Conservation (phyloP, 2,329 filamentous ascomycete species). For the Monilinia aucupariae region DNA sequence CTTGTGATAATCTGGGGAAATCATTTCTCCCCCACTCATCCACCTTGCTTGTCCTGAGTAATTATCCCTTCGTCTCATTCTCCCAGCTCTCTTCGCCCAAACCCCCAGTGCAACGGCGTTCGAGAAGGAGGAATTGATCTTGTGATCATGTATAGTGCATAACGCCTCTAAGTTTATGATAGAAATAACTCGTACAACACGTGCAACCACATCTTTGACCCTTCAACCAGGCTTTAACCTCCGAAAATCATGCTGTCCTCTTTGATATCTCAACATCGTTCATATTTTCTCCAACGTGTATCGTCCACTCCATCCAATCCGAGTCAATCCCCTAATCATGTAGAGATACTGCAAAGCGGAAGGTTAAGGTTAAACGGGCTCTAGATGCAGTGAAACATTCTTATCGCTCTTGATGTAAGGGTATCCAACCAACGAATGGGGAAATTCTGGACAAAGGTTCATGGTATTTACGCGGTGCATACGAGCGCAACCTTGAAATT, state of each 20-base stretch:
- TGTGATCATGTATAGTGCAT: not conserved
- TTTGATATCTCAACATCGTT: not conserved
- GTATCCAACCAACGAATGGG: not conserved
- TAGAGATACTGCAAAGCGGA: not conserved
- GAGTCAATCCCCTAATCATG: not conserved
- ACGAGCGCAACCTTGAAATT: not conserved
- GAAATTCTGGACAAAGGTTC: not conserved
- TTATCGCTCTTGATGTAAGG: not conserved
- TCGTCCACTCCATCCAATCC: not conserved
- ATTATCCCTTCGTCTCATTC: not conserved
- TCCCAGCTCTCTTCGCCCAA: not conserved
- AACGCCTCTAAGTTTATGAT: not conserved
- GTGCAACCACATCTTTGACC: not conserved
- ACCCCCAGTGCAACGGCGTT: not conserved
- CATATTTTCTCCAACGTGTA: not conserved
- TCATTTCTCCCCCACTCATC: not conserved
- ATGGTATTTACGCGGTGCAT: not conserved
- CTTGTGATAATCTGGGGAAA: conserved; percentile 4
- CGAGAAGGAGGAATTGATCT: not conserved
- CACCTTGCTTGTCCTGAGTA: not conserved
- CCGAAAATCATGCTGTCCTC: not conserved
- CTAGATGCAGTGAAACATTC: conserved; percentile 2
- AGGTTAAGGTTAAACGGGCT: conserved; percentile 5
- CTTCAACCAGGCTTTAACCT: conserved; percentile 4
- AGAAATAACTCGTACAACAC: not conserved